Evolutionary conservation across 208 protist genomes (phyloP).

Genomic region (Crithidia brevicula): DNA sequence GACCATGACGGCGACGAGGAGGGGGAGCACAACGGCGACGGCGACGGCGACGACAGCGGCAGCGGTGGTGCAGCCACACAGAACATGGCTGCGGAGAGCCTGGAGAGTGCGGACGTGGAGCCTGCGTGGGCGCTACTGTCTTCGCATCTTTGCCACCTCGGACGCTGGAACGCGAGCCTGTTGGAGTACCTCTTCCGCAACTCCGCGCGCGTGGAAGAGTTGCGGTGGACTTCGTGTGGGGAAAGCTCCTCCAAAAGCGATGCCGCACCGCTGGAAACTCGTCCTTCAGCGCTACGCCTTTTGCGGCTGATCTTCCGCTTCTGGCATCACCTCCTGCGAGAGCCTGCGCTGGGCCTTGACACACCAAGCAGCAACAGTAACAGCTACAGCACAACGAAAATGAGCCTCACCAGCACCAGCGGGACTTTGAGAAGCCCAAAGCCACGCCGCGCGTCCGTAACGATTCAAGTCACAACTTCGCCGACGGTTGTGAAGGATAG

Average conservation of each 20-base stretch:
- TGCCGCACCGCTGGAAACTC: background rate
- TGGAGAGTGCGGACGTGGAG: too few relatives aligned
- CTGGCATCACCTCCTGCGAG: slow-evolving; percentile 17
- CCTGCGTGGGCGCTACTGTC: background rate
- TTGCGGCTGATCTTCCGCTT: slow-evolving; percentile 20
- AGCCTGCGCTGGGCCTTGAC: too few relatives aligned
- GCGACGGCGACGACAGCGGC: too few relatives aligned
- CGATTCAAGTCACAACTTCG: background rate
- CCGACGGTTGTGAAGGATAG: background rate
- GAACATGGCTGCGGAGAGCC: too few relatives aligned
- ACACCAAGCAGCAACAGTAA: background rate
- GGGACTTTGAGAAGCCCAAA: too few relatives aligned
- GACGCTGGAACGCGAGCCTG: background rate
- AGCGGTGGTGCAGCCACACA: background rate
- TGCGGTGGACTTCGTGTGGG: too few relatives aligned
- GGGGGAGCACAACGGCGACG: too few relatives aligned
- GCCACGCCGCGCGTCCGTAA: too few relatives aligned
- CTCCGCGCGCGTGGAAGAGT: background rate
- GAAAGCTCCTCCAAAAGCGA: background rate
- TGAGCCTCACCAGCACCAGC: too few relatives aligned
- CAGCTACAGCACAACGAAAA: background rate
- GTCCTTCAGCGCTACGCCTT: slow-evolving; percentile 7
- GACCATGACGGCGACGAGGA: too few relatives aligned
- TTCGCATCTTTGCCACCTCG: background rate
- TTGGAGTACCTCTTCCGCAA: background rate